Base-by-base conservation (phyloP, 2,329 filamentous ascomycete species). In the Coccinonectria pachysandricola region DNA sequence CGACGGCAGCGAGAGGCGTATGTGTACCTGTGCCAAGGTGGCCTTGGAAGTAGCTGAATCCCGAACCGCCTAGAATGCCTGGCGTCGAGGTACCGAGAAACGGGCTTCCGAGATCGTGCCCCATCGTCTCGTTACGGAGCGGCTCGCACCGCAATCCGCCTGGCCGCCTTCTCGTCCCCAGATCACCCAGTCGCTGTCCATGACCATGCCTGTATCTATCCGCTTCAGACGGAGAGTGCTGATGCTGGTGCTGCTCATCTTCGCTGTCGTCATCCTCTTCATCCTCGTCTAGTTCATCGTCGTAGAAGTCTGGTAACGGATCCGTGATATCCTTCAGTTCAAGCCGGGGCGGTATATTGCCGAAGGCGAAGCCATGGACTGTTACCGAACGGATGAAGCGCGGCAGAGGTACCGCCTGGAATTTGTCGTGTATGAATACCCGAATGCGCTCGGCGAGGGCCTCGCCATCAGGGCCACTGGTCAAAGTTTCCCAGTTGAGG, bases 291-390 rank as follows among this genome's bases (percentile, higher is more conserved):
- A 75, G 62, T 14, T 81, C 75, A 42, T 83, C 77, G 44, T 95
- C 91, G 62, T 98, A 98, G 50, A 98, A 98, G 47, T 98, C 91
- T 1, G 86, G 79, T 32, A 96, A 69, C 2, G 91, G 91, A 52
- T 98, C 87, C 43, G 88, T 92, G 35, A 98, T 87, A 54, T 96
- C 91, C 58, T 95, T 96, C 46, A 98, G 78, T 50, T 92, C 85
- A 21, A 98, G 71, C 42, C 82, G 72, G 2, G 91, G 91, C 19
- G 82, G 68, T 25, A 88, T 75, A 15, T 66, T 74, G 24, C 91
- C 91, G 53, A 98, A 95, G 38, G 88, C 79, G 57, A 98, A 98
- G 35, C 83, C 79, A 53, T 95, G 87, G 20, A 95, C 87, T 28
- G 85, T 80, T 44, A 98, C 91, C 14, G 86, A 91, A 49, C 91